A percentile compares a stretch with the other conserved stretches of the same genome.
Evolutionary conservation across 306 rosid species (phyloP).

Genomic region (Casuarina glauca): DNA sequence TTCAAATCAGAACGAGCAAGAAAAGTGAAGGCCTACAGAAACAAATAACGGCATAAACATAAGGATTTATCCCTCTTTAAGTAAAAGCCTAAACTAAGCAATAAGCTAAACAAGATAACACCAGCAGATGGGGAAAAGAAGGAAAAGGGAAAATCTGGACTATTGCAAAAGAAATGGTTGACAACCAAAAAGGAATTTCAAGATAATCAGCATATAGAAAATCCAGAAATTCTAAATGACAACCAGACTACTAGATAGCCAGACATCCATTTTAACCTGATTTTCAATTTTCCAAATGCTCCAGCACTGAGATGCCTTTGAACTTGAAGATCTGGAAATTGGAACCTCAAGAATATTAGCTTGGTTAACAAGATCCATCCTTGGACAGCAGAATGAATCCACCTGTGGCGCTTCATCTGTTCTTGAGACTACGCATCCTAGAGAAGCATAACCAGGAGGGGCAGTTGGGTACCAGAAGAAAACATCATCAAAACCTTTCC

Average conservation of each 20-base stretch:
- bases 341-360: constrained; percentile 82
- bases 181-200: background rate
- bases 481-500: constrained; percentile 83
- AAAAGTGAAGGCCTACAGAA: constrained; percentile 85
- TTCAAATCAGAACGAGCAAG: constrained; percentile 88
- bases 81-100: background rate
- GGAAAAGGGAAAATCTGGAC: background rate
- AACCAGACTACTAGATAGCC: background rate
- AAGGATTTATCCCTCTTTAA: background rate
- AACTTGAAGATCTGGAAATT: constrained; percentile 79
- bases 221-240: constrained; percentile 4
- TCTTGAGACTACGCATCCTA: constrained; percentile 87
- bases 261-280: constrained; percentile 53
- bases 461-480: constrained; percentile 97
- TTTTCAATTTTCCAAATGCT: constrained; percentile 98
- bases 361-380: constrained; percentile 97
- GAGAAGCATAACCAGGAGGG: constrained; percentile 98
- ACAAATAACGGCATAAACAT: constrained; percentile 19
- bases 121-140: background rate
- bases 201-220: constrained; percentile 15
- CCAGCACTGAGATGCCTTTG: constrained; percentile 85
- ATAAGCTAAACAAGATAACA: constrained; percentile 1
- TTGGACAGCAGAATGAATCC: constrained; percentile 81
- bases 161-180: background rate
- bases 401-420: constrained; percentile 72